These are phyloP conservation scores for Tephrocybe sp. DNA, from an alignment of 768 basidiomycete species.

Conservation along the genomic window DNA sequence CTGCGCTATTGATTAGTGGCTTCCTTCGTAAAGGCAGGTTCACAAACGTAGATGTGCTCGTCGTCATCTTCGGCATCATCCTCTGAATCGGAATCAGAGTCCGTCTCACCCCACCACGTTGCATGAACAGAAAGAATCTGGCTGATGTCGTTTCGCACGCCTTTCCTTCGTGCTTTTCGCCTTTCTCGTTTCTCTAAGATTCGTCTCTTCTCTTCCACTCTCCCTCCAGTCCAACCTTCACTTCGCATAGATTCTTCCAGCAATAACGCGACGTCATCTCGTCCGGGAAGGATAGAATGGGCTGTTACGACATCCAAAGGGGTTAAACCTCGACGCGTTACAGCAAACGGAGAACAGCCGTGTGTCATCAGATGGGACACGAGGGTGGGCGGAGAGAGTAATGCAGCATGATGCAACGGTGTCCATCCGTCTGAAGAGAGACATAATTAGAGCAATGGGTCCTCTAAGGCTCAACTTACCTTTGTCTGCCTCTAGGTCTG, in stretches of 20 bases:
- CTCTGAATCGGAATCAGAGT: slow-evolving; percentile 39
- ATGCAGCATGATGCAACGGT: slow-evolving; percentile 87
- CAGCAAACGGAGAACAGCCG: slow-evolving; percentile 79
- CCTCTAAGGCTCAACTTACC: slow-evolving; percentile 39
- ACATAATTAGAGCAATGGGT: slow-evolving; percentile 1
- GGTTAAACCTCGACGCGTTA: slow-evolving; percentile 78
- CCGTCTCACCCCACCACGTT: slow-evolving; percentile 68
- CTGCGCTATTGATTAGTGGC: slow-evolving; percentile 23
- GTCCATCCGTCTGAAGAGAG: slow-evolving; percentile 83
- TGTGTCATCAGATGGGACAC: slow-evolving; percentile 92
- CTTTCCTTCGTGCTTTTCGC: slow-evolving; percentile 50
- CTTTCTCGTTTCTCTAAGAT: slow-evolving; percentile 57
- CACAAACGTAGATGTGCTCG: slow-evolving; percentile 42
- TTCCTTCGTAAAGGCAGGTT: slow-evolving; percentile 15
- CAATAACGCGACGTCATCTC: slow-evolving; percentile 84
- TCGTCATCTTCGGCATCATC: slow-evolving; percentile 51
- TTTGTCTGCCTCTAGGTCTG: slow-evolving; percentile 65
- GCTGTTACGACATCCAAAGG: slow-evolving; percentile 90
- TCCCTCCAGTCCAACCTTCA: slow-evolving; percentile 79
- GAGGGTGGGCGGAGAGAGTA: slow-evolving; percentile 87
- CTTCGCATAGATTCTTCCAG: slow-evolving; percentile 88
- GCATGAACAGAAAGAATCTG: slow-evolving; percentile 54
- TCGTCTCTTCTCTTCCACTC: slow-evolving; percentile 69
- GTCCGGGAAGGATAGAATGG: slow-evolving; percentile 76
- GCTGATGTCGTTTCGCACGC: slow-evolving; percentile 59